Evolutionary conservation across 2,329 filamentous ascomycete species (phyloP).

Genomic region (Ascochyta rabiei): DNA sequence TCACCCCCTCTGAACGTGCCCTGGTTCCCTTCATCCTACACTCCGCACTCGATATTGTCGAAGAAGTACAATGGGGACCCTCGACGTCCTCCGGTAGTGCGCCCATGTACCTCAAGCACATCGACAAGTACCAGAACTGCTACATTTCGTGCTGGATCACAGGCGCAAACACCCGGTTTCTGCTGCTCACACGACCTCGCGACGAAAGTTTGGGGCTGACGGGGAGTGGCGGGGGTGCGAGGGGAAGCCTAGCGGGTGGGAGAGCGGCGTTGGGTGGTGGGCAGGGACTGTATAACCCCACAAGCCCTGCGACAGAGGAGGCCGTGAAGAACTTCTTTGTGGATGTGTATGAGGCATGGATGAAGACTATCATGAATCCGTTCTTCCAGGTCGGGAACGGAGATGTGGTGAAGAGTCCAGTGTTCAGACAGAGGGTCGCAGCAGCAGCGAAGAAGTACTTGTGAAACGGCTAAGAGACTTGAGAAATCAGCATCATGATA

Average conservation of each 20-base stretch:
- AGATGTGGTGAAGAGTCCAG: constrained; percentile 81
- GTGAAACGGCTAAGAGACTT: constrained; percentile 51
- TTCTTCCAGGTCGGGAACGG: constrained; percentile 89
- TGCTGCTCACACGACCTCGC: constrained; percentile 84
- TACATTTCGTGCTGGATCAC: constrained; percentile 96
- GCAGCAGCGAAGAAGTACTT: constrained; percentile 93
- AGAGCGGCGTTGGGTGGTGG: constrained; percentile 32
- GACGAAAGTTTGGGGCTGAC: constrained; percentile 45
- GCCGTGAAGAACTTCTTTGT: constrained; percentile 93
- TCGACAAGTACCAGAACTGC: constrained; percentile 96
- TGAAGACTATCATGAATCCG: constrained; percentile 96
- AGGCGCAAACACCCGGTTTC: constrained; percentile 88
- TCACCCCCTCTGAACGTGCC: constrained; percentile 84
- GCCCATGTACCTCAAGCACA: constrained; percentile 87
- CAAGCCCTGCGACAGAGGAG: constrained; percentile 89
- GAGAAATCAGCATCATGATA: neutral
- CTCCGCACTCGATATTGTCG: constrained; percentile 89
- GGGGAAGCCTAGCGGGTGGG: constrained; percentile 42
- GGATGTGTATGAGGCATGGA: constrained; percentile 95
- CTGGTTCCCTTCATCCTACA: constrained; percentile 98
- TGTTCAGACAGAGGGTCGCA: constrained; percentile 81
- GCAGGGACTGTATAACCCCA: constrained; percentile 72
- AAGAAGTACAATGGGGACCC: constrained; percentile 89
- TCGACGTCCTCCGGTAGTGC: constrained; percentile 36
- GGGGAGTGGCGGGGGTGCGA: constrained; percentile 26